Conservation (phyloP, 148 eudicot genomes). For the Vaccinium corymbosum region DNA sequence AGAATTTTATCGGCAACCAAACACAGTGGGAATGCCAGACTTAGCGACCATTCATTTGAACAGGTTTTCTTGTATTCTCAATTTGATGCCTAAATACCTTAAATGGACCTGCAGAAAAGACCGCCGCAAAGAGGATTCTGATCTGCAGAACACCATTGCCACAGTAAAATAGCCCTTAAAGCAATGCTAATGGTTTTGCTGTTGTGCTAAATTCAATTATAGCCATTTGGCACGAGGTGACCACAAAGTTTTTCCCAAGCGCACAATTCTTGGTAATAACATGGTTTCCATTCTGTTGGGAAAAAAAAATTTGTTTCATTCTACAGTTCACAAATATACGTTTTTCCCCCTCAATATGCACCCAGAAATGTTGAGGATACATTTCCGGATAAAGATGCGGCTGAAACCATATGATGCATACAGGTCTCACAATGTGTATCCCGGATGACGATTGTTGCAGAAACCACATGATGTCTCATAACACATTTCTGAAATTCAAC, state of each 20-base stretch:
- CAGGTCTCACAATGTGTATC: too few relatives aligned
- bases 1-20: background rate
- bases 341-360: background rate
- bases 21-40: background rate
- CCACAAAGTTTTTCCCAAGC: background rate
- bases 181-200: background rate
- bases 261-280: background rate
- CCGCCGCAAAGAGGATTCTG: background rate
- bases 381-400: too few relatives aligned
- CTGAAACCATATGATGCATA: too few relatives aligned
- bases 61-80: background rate
- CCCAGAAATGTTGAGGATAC: background rate
- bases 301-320: background rate
- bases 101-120: background rate
- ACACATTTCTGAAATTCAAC: too few relatives aligned
- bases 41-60: background rate
- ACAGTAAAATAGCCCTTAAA: background rate
- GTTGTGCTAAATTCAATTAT: background rate
- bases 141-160: background rate
- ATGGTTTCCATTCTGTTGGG: background rate
- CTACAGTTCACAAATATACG: background rate
- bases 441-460: too few relatives aligned
- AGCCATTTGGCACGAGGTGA: background rate
- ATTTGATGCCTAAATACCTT: background rate
- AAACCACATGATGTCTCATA: too few relatives aligned